These are phyloP conservation scores for Botrytis tulipae DNA, from an alignment of 2,329 filamentous ascomycete species.

Conservation along the genomic window DNA sequence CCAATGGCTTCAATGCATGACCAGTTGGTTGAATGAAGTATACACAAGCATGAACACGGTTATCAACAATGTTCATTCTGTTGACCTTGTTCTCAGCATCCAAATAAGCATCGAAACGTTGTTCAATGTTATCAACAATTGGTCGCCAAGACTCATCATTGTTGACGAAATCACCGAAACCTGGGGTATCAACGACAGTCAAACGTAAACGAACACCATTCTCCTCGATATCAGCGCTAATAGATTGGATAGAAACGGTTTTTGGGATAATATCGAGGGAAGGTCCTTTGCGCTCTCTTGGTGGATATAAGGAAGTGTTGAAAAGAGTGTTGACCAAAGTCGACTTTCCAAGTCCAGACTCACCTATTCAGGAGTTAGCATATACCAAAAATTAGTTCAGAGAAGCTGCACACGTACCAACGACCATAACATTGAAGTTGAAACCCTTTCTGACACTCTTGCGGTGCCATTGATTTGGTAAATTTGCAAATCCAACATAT, in stretches of 20 bases:
- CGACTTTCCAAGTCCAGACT: slow-evolving; percentile 98
- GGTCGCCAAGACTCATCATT: slow-evolving; percentile 99
- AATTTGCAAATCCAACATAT: slow-evolving; percentile 97
- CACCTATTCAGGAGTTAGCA: slow-evolving; percentile 58
- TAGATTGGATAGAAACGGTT: slow-evolving; percentile 92
- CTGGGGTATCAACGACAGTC: slow-evolving; percentile 96
- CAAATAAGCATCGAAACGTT: slow-evolving; percentile 96
- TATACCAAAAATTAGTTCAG: neutral
- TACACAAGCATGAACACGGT: slow-evolving; percentile 96
- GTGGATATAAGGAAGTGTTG: slow-evolving; percentile 98
- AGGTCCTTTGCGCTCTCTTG: slow-evolving; percentile 96
- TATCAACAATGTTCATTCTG: slow-evolving; percentile 99
- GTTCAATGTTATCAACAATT: slow-evolving; percentile 99
- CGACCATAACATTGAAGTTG: slow-evolving; percentile 99
- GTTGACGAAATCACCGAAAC: slow-evolving; percentile 99
- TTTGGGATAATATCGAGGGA: slow-evolving; percentile 98
- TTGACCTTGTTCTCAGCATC: slow-evolving; percentile 99
- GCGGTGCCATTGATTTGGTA: slow-evolving; percentile 99
- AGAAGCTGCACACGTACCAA: slow-evolving; percentile 65
- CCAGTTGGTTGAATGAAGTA: slow-evolving; percentile 99
- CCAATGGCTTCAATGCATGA: slow-evolving; percentile 95
- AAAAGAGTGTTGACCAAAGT: slow-evolving; percentile 99
- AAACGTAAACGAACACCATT: slow-evolving; percentile 94
- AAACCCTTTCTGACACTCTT: slow-evolving; percentile 99
- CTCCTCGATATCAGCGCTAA: slow-evolving; percentile 96